Evolutionary conservation across 208 protist species (phyloP), one percentile per base, ranked within the genome.

Genomic region (Acanthamoeba culbertsoni): DNA sequence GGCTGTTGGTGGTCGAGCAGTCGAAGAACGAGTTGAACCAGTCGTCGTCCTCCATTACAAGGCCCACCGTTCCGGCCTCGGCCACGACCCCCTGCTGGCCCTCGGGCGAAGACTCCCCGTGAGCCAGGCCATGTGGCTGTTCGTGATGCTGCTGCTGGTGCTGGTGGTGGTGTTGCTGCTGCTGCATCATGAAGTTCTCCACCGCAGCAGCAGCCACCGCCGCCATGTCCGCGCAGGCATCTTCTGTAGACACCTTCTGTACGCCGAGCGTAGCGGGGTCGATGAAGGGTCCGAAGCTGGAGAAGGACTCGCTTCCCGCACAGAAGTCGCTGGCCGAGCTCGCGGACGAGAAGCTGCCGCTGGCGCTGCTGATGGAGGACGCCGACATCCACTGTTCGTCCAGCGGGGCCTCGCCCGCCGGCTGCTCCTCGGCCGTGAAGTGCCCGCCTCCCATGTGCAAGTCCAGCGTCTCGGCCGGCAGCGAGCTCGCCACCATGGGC

Each of bases 21-120:
- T 23, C 0, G 71, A 79, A 79, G 71, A 79, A 79, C 71, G 71
- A 79, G 71, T 79, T 79, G 40, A 79, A 23, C 71, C 71, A 79
- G 40, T 79, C 71, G 40, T 79, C 71, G 71, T 51, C 71, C 40
- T 35, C 23, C 16, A 59, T 14, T 23, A n/a, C 16, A 59, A 59
- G 51, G 51, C 51, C 51, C 16, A n/a, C 51, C 51, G 51, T n/a
- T 14, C 16, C 18, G 37, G 18, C 68, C 33, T 7, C 68, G 68
- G 37, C 35, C 26, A 20, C 59, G 4, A 40, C 26, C 71, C 20
- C 20, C 71, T 79, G 71, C 28, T 33, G 18, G 65, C 40, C 71
- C 42, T 79, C 71, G 42, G 71, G 71, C 20, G 71, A 79, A 2
- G 71, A 79, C 71, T 79, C 71, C 71, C 51, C 71, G 28, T 51